Conservation (phyloP, 2,329 filamentous ascomycete species). For the Emergomyces pasteurianus region DNA sequence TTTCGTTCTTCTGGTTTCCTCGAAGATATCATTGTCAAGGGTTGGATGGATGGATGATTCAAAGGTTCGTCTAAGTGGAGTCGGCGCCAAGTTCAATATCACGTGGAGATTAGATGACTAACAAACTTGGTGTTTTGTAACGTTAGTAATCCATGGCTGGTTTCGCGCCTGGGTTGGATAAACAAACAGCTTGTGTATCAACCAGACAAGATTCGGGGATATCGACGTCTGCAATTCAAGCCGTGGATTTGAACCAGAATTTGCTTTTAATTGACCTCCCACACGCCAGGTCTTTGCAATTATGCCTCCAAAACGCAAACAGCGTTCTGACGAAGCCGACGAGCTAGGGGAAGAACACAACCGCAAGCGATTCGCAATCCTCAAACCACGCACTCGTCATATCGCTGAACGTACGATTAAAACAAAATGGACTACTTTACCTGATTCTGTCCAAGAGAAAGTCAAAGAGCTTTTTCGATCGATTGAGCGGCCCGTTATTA, state of each 20-base stretch:
- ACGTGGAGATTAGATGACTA: background rate
- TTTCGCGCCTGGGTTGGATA: background rate
- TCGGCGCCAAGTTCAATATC: background rate
- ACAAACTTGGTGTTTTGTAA: background rate
- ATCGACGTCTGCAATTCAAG: background rate
- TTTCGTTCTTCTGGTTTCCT: background rate
- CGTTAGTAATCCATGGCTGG: background rate
- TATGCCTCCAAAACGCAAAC: constrained; percentile 15
- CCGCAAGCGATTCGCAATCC: constrained; percentile 25
- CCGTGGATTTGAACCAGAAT: background rate
- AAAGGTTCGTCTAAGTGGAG: background rate
- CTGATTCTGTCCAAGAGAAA: constrained; percentile 31
- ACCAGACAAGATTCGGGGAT: background rate
- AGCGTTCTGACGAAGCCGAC: constrained; percentile 3
- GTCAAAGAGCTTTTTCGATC: constrained; percentile 31
- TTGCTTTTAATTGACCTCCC: background rate
- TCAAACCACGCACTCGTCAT: constrained; percentile 30
- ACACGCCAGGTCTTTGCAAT: background rate
- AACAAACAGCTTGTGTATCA: background rate
- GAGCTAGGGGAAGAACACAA: constrained; percentile 9
- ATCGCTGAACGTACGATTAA: constrained; percentile 33
- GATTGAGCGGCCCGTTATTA: constrained; percentile 32
- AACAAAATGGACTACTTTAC: constrained; percentile 34
- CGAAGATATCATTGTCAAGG: background rate
- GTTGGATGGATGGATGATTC: background rate